Base-by-base conservation (phyloP, 352 stramenopile species). In the Plasmopara halstedii region DNA sequence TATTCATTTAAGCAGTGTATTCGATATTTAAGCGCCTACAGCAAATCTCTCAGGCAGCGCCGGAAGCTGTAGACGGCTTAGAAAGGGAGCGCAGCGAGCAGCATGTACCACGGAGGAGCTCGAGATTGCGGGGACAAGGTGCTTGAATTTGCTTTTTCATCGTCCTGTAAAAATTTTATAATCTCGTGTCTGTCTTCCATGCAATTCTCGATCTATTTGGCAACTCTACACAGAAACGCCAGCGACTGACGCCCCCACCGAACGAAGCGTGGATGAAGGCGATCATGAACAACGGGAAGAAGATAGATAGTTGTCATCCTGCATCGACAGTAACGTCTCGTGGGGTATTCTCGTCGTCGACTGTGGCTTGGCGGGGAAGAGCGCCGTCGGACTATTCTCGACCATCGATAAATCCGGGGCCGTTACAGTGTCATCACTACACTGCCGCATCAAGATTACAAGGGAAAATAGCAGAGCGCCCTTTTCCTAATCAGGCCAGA, bases 211-310 rank as follows among this genome's bases (percentile, higher is more conserved):
- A 26, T 18, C 13, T 10, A 29, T 11, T 29, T 10, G 7, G 25
- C 3, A 6, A 11, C 27, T 10, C 17, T 41, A 22, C n/a, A 22
- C 22, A 50, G 48, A 57, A 68, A 46, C 59, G 55, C 13, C 59
- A 65, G 50, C 59, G 55, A 2, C 50, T 65, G 9, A 56, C 55
- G 33, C 53, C 53, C 38, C 58, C 73, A 34, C 62, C 73, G 5
- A 86, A 83, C 42, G 67, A 82, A 42, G 65, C 70, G 45, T 86
- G 76, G 76, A 64, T 88, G 36, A 62, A 82, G 56, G 76, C 73
- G 9, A 85, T 88, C 32, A 77, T 85, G 62, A 88, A 56, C 67
- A 81, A 82, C 50, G 56, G 64, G 15, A 69, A 71, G 17, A 47
- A 59, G 3, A 53, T 23, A 67, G 56, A 57, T 54, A 55, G 39